Evolutionary conservation across 2,329 filamentous ascomycete species (phyloP).

Genomic region (Aureobasidium zeae): DNA sequence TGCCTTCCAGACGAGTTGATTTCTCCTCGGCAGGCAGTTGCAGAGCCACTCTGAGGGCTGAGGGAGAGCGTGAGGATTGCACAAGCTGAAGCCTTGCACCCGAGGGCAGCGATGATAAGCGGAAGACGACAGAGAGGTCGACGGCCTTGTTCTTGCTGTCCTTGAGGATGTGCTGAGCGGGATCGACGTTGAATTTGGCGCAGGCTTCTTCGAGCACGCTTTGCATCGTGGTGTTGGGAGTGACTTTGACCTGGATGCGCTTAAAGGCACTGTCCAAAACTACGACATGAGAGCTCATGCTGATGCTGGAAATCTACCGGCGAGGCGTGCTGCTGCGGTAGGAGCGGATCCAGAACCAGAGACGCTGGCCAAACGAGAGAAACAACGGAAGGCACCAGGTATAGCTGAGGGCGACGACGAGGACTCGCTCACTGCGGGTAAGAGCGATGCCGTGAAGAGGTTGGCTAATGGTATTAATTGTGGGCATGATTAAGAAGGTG

Average conservation of each 20-base stretch:
- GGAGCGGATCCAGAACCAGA: constrained; percentile 21
- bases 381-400: constrained; percentile 26
- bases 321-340: neutral
- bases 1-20: constrained; percentile 61
- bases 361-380: constrained; percentile 21
- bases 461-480: neutral
- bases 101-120: constrained; percentile 69
- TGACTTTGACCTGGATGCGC: constrained; percentile 73
- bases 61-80: constrained; percentile 73
- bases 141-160: constrained; percentile 75
- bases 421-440: constrained; percentile 27
- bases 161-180: constrained; percentile 74
- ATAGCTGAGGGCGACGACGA: constrained; percentile 28
- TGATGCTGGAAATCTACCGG: neutral
- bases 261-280: constrained; percentile 75
- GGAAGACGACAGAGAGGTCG: constrained; percentile 75
- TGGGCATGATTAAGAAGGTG: constrained; percentile 1
- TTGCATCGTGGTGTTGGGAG: constrained; percentile 67
- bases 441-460: constrained; percentile 26
- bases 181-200: constrained; percentile 62
- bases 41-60: constrained; percentile 79
- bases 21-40: constrained; percentile 70
- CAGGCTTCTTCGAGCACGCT: constrained; percentile 86
- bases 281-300: constrained; percentile 80
- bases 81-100: constrained; percentile 92